Evolutionary conservation across 495 filamentous ascomycete species (phyloP).

Genomic region (Penicillium soppii): DNA sequence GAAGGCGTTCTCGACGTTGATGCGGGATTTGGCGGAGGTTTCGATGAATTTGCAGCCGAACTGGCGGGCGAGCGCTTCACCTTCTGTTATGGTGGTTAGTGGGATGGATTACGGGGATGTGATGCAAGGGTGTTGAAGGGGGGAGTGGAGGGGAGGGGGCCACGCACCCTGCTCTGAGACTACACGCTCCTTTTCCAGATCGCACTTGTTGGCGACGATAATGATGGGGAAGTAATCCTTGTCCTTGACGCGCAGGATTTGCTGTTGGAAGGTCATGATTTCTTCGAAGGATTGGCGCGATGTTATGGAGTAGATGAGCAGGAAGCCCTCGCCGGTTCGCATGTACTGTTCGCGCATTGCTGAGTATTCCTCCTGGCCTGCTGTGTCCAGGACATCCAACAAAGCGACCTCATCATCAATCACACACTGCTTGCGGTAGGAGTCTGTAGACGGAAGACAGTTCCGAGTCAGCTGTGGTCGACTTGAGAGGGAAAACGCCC

Average conservation of each 20-base stretch:
- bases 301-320: conserved; percentile 97
- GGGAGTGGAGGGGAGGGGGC: neutral
- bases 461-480: conserved; percentile 17
- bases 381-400: conserved; percentile 96
- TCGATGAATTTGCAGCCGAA: conserved; percentile 98
- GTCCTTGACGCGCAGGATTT: conserved; percentile 97
- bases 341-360: conserved; percentile 99
- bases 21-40: conserved; percentile 96
- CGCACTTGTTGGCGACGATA: conserved; percentile 99
- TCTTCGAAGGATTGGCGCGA: conserved; percentile 97
- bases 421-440: conserved; percentile 98
- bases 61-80: conserved; percentile 75
- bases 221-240: conserved; percentile 99
- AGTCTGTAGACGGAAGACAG: conserved; percentile 59
- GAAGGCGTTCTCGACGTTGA: conserved; percentile 97
- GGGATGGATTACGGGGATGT: neutral
- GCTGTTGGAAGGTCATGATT: conserved; percentile 97
- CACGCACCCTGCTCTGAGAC: conserved; percentile 85
- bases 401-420: conserved; percentile 98
- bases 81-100: conserved; percentile 62
- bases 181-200: conserved; percentile 87
- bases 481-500: neutral
- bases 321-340: conserved; percentile 97
- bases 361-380: conserved; percentile 98
- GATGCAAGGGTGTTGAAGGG: neutral